Evolutionary conservation across 345 rosid genomes (phyloP), one percentile per base, ranked within the genome.

Genomic region (Clarkia xantiana): DNA sequence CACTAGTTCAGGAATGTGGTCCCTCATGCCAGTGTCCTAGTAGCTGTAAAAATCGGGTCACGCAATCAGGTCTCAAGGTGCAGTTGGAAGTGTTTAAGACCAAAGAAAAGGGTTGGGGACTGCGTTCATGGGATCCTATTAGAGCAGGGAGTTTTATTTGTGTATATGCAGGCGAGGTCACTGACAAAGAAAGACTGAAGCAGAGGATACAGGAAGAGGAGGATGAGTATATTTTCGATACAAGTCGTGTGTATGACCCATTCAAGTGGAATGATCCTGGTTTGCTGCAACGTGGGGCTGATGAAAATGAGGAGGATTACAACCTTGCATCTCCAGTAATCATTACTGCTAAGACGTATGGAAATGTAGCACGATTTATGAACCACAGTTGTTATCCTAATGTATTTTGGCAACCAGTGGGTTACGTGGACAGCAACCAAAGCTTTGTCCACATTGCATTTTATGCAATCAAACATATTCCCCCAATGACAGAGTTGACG

Each of bases 111-210:
- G n/a, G n/a, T n/a, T n/a, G n/a, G n/a, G n/a, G n/a, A n/a, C n/a
- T n/a, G n/a, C n/a, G n/a, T n/a, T n/a, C 95, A 54, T 80, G 84
- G 78, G 94, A 89, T 70, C 81, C 95, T 40, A 75, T 89, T 62
- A 89, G 94, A 50, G 78, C 86, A 40, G 97, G 94, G 52, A 59
- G 84, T 42, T 90, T 90, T 70, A 79, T 90, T 15, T 86, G 96
- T 67, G 81, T 77, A 67, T 90, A 81, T 67, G 89, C 83, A 11
- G 94, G 97, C 48, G 96, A 86, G 65, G 91, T 72, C 18, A 60
- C 70, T 22, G 79, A 81, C 41, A 69, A 67, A 42, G 57, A 43
- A 0, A 75, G 64, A 62, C 53, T 55, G 15, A 52, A 52, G 22
- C 56, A 68, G 18, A 65, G 56, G 43, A 44, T 65, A 39, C 45